Evolutionary conservation across 306 rosid species (phyloP), one percentile per base, ranked within the genome.

Genomic region (Mimosa pudica): DNA sequence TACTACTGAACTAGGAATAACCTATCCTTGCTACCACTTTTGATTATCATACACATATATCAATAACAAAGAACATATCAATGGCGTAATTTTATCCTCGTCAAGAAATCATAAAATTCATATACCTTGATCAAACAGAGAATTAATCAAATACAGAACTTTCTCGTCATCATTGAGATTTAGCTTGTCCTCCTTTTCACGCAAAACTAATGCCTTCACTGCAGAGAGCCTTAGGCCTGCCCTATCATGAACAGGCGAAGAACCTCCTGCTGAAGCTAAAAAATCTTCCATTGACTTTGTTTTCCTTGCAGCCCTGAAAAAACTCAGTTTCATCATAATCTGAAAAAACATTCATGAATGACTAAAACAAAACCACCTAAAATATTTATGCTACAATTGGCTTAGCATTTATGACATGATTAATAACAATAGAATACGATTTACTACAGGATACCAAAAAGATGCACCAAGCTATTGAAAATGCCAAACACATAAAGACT

Each of bases 71-170:
- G 63, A 65, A 60, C 12, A 51, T 70, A 75, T 78, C 13, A n/a
- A 10, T 80, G 36, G 36, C 47, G 52, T 63, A 66, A 74, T 77
- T 55, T 75, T 74, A 66, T 73, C 42, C 77, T 71, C 44, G 73
- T 52, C 42, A 60, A 20, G 65, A 13, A 75, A 83, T 76, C 84
- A 48, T 20, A 78, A 79, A 78, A 71, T 84, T 83, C 78, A 81
- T 55, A 57, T 92, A 90, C 99, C 99, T 90, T 86, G 85, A 86
- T 90, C 84, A 80, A 93, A 90, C 74, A 95, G 89, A 20, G 98
- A 81, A 44, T 62, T 78, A 73, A 93, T 90, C 87, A 95, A 81
- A 65, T 79, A 63, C 24, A 82, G 55, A 77, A 93, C 88, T 82
- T 89, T 90, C 85, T 88, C 92, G 78, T 95, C 75, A 54, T 74